Evolutionary conservation across 2,329 filamentous ascomycete genomes (phyloP), one percentile per base, ranked within the genome.

Genomic region (Sporothrix protearum): DNA sequence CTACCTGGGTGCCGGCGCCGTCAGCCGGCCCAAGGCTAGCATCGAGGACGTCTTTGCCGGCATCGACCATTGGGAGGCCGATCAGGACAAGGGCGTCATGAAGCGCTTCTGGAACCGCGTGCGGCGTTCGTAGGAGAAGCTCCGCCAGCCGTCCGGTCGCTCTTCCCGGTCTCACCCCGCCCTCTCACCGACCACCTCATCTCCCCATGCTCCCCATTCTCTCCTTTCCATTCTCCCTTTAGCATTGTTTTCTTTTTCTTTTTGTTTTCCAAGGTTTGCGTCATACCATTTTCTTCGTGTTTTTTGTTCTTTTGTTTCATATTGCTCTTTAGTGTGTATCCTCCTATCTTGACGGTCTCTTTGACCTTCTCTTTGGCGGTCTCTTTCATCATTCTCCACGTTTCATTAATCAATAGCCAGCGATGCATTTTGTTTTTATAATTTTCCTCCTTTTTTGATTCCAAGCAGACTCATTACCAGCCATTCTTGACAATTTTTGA

Each of bases 71-170:
- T 86, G 80, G 83, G 81, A 77, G 57, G 79, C 77, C 33, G 79
- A 78, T 47, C 80, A 83, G 28, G 87, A 89, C 71, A 83, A 82
- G 67, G 84, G 85, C 4, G 83, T 88, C 2, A 85, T 91, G 77
- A 90, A 87, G 81, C 85, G 88, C 69, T 83, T 91, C 71, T 91
- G 89, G 88, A 88, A 90, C 74, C 85, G 84, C 72, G 86, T 91
- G 51, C 82, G 85, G 70, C 83, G 86, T 71, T 77, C 80, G 2
- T 80, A 72, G 61, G 39, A 3, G 9, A 7, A 22, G 30, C 55
- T 36, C 36, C 25, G 25, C 12, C 16, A n/a, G 19, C n/a, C 19
- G 8, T 59, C 28, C 2, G 3, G 0, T 36, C 19, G 25, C 12
- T 49, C 36, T 1, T n/a, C 30, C 6, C 36, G 25, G 5, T 66